phyloP scores from a whole-genome alignment of 345 rosid species.

The Citrus sinensis region DNA sequence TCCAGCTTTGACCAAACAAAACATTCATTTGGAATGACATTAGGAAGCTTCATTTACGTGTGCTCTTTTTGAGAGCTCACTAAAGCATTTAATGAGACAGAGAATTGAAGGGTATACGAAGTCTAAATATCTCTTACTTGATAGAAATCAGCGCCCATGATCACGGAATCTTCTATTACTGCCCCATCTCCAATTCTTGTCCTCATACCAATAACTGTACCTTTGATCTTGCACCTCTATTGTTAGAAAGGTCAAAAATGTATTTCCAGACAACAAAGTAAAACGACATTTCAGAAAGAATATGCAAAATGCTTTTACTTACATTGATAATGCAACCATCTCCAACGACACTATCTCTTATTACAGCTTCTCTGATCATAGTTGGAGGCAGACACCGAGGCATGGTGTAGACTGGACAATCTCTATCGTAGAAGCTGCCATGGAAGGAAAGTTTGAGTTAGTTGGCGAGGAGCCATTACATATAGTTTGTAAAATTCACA shows the following conservation, averaged over 20 bases:
- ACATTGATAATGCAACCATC: slow-evolving; percentile 82
- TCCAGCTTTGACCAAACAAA: background rate
- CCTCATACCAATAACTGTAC: slow-evolving; percentile 79
- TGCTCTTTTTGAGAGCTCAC: background rate
- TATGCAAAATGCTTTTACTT: slow-evolving; percentile 21
- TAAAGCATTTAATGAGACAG: background rate
- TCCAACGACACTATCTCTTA: slow-evolving; percentile 62
- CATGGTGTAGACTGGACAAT: slow-evolving; percentile 56
- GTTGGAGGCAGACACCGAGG: slow-evolving; percentile 80
- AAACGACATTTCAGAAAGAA: slow-evolving; percentile 1
- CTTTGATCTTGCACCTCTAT: slow-evolving; percentile 72
- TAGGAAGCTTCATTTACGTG: background rate
- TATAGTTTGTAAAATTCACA: background rate
- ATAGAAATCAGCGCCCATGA: slow-evolving; percentile 73
- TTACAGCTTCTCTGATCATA: slow-evolving; percentile 43
- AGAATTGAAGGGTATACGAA: background rate
- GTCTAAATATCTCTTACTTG: slow-evolving; percentile 39
- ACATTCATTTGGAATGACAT: background rate
- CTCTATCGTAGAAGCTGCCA: slow-evolving; percentile 59
- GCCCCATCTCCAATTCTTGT: slow-evolving; percentile 61
- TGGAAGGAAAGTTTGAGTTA: slow-evolving; percentile 15
- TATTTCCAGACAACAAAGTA: slow-evolving; percentile 5
- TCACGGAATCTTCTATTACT: slow-evolving; percentile 63
- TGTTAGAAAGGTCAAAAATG: slow-evolving; percentile 26
- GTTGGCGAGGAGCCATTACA: background rate